Base-by-base conservation (phyloP, 192 early-diverging fungal species). In the Coemansia sp. region DNA sequence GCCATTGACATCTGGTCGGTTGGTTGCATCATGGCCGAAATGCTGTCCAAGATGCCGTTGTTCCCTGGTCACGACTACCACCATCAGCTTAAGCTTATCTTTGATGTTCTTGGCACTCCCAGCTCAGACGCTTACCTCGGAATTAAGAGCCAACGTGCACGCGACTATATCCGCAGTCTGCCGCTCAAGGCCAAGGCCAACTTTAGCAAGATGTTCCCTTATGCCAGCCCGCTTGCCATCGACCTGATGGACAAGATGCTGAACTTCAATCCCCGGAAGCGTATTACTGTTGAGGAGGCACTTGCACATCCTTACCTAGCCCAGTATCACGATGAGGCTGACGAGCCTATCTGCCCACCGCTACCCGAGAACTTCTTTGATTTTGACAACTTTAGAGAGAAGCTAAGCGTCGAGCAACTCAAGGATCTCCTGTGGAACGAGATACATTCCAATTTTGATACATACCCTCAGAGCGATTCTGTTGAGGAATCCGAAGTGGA, bases 21-120 rank as follows among this genome's bases (percentile, higher is more conserved):
- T 6, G 93, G 93, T 24, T 94, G 93, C 74, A 94, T 94, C 62
- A 81, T 91, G 64, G 89, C 90, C 9, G 92, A 93, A 60, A 90
- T 93, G 87, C 76, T 93, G 44, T 87, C 85, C 60, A 87, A 89
- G 73, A 86, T 86, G 71, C 90, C 91, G 18, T 73, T 93, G 67
- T 93, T 93, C 68, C 90, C 90, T 31, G 91, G 91, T 22, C 86
- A 89, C 62, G 91, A 93, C 75, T 92, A 98, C 79, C 92, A 98
- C 64, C 91, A 98, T 64, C 98, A 99, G 84, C 80, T 99, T 25
- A 90, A 93, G 64, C 85, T 95, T 54, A 98, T 99, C 51, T 88
- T 98, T 60, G 93, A 97, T 54, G 84, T 99, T 16, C 81, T 98
- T 47, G 98, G 98, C 30, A 99, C 98, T 49, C 98, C 98, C n/a